phyloP scores from a whole-genome alignment of 805 yeast species.

The Hanseniaspora hatyaiensis region DNA sequence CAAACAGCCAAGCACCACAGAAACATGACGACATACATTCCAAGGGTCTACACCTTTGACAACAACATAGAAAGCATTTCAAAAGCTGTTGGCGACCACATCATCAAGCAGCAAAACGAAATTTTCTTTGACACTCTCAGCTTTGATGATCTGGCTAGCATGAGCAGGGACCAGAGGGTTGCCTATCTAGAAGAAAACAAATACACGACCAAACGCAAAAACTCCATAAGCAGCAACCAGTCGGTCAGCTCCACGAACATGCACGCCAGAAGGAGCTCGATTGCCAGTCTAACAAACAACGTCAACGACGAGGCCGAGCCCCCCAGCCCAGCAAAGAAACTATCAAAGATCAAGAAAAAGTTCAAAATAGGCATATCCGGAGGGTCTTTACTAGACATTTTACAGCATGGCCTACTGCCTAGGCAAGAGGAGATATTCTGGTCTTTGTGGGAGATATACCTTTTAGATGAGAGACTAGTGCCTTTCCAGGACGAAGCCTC shows the following conservation, averaged over 20 bases:
- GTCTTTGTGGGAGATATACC: constrained; percentile 91
- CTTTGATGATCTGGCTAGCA: constrained; percentile 20
- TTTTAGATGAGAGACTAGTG: constrained; percentile 92
- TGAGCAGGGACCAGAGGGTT: constrained; percentile 17
- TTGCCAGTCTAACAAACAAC: constrained; percentile 15
- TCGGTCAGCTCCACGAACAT: constrained; percentile 10
- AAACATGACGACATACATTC: constrained; percentile 81
- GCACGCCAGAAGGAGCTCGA: constrained; percentile 14
- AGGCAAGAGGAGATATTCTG: constrained; percentile 67
- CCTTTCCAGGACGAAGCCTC: constrained; percentile 74
- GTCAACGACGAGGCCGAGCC: constrained; percentile 14
- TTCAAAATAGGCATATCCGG: constrained; percentile 89
- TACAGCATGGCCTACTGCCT: constrained; percentile 71
- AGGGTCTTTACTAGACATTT: constrained; percentile 78
- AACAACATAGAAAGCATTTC: constrained; percentile 75
- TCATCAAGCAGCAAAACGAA: constrained; percentile 72
- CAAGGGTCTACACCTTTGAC: constrained; percentile 84
- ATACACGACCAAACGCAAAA: constrained; percentile 21
- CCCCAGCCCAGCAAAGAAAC: constrained; percentile 36
- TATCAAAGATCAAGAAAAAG: constrained; percentile 42
- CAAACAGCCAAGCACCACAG: neutral
- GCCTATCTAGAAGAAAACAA: constrained; percentile 20
- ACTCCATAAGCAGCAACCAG: constrained; percentile 4
- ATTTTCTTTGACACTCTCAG: constrained; percentile 24
- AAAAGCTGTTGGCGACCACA: constrained; percentile 92